These are phyloP conservation scores for Periconia macrospinosa DNA, from an alignment of 2,329 filamentous ascomycete species.

Conservation along the genomic window DNA sequence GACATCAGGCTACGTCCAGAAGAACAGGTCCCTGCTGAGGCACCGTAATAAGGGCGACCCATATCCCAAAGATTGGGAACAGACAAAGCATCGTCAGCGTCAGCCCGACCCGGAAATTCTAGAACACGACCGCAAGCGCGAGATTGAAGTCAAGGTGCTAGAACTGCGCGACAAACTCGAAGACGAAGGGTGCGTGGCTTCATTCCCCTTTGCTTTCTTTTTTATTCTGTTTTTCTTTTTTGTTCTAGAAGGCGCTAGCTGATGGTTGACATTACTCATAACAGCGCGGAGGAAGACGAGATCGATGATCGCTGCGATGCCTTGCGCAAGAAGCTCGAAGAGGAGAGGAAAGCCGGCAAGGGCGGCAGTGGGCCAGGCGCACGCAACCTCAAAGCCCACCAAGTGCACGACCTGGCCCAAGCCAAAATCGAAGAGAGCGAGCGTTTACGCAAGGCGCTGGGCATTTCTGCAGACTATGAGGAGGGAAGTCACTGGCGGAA, in stretches of 20 bases:
- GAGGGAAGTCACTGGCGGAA: slow-evolving; percentile 84
- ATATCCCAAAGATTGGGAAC: slow-evolving; percentile 72
- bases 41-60: slow-evolving; percentile 80
- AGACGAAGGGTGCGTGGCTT: slow-evolving; percentile 70
- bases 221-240: slow-evolving; percentile 3
- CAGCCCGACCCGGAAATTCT: slow-evolving; percentile 91
- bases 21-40: slow-evolving; percentile 85
- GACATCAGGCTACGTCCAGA: slow-evolving; percentile 96
- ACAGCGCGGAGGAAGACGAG: slow-evolving; percentile 80
- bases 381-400: slow-evolving; percentile 78
- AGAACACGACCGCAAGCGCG: slow-evolving; percentile 88
- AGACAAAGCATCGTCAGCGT: slow-evolving; percentile 73
- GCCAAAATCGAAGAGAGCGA: slow-evolving; percentile 97
- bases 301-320: slow-evolving; percentile 77
- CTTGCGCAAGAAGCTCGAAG: slow-evolving; percentile 65
- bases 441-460: slow-evolving; percentile 79
- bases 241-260: not conserved
- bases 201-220: not conserved
- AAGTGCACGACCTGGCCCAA: slow-evolving; percentile 93
- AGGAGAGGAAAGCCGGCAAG: slow-evolving; percentile 44
- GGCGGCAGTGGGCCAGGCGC: slow-evolving; percentile 40
- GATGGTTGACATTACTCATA: slow-evolving; percentile 17
- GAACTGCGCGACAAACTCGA: slow-evolving; percentile 89
- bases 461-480: slow-evolving; percentile 82
- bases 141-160: slow-evolving; percentile 91